A percentile compares a stretch with the other conserved stretches of the same genome.
phyloP scores from a whole-genome alignment of 2,329 filamentous ascomycete species.

The Coniochaeta prunicola region DNA sequence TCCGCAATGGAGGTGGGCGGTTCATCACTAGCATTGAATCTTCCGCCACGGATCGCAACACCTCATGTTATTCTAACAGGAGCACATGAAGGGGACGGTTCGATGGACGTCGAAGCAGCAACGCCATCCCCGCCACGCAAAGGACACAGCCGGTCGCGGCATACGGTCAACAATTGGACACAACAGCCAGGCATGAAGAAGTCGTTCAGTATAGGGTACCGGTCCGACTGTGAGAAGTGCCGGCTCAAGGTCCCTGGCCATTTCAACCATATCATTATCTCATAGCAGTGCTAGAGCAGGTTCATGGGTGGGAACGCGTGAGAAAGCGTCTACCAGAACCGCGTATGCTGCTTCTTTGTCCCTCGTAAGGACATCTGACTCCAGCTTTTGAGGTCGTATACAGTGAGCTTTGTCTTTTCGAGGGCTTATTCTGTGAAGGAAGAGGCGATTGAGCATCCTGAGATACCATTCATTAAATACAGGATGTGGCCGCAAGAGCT shows the following conservation, averaged over 20 bases:
- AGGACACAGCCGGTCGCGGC: slow-evolving; percentile 51
- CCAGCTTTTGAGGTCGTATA: not conserved
- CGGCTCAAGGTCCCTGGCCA: slow-evolving; percentile 67
- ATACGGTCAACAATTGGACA: slow-evolving; percentile 55
- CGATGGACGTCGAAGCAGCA: slow-evolving; percentile 26
- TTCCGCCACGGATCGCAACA: slow-evolving; percentile 4
- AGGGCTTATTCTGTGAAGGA: not conserved
- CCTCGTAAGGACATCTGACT: not conserved
- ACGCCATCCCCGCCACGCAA: slow-evolving; percentile 42
- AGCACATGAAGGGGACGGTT: slow-evolving; percentile 7
- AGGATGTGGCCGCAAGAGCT: not conserved
- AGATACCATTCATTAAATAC: not conserved
- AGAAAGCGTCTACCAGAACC: not conserved
- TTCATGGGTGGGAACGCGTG: too few relatives aligned
- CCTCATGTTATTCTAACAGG: slow-evolving; percentile 3
- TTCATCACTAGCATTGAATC: slow-evolving; percentile 16
- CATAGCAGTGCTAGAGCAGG: slow-evolving; percentile 29
- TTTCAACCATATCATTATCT: slow-evolving; percentile 71
- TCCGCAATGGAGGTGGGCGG: slow-evolving; percentile 22
- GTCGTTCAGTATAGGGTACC: slow-evolving; percentile 71
- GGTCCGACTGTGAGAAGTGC: slow-evolving; percentile 73
- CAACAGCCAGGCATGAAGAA: slow-evolving; percentile 58
- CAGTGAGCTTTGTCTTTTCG: not conserved
- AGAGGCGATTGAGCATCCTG: not conserved
- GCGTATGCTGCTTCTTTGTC: not conserved